Percentiles rank a stretch among this genome's conserved stretches.
Evolutionary conservation across 1,284 basidiomycete genomes (phyloP).

Genomic region (Leccinum griseonigrum): DNA sequence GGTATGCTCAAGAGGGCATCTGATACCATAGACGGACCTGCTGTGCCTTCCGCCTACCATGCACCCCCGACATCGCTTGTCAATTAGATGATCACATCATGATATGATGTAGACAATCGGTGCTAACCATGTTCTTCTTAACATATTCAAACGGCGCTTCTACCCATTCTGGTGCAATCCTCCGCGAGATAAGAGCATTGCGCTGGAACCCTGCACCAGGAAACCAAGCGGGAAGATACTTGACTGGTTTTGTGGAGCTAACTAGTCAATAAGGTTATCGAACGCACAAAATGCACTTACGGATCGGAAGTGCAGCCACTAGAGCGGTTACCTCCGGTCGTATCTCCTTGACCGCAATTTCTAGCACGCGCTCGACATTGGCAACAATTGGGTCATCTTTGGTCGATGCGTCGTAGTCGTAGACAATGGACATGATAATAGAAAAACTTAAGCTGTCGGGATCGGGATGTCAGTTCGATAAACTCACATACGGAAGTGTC

Average conservation of each 20-base stretch:
- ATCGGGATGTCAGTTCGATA: not conserved
- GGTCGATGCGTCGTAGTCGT: conserved; percentile 17
- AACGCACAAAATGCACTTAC: conserved; percentile 11
- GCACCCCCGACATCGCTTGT: not conserved
- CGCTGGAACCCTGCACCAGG: conserved; percentile 22
- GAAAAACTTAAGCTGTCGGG: conserved; percentile 18
- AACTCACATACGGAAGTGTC: not conserved
- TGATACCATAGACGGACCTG: conserved; percentile 25
- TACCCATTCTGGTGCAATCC: conserved; percentile 10
- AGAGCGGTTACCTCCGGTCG: conserved; percentile 21
- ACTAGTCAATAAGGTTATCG: not conserved
- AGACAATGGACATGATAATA: conserved; percentile 23
- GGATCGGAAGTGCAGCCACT: conserved; percentile 16
- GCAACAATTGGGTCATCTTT: conserved; percentile 22
- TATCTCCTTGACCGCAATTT: conserved; percentile 15
- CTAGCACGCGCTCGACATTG: conserved; percentile 13
- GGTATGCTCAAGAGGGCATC: conserved; percentile 15
- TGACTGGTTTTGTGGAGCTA: conserved; percentile 11
- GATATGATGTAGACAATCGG: not conserved
- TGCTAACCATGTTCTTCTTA: conserved; percentile 23
- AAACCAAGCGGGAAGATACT: conserved; percentile 23
- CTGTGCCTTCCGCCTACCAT: conserved; percentile 19
- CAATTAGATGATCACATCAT: not conserved
- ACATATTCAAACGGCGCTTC: conserved; percentile 24
- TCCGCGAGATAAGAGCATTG: conserved; percentile 9